A percentile compares a stretch with the other conserved stretches of the same genome.
Evolutionary conservation across 495 filamentous ascomycete genomes (phyloP).

Genomic region (Penicillium bovifimosum): DNA sequence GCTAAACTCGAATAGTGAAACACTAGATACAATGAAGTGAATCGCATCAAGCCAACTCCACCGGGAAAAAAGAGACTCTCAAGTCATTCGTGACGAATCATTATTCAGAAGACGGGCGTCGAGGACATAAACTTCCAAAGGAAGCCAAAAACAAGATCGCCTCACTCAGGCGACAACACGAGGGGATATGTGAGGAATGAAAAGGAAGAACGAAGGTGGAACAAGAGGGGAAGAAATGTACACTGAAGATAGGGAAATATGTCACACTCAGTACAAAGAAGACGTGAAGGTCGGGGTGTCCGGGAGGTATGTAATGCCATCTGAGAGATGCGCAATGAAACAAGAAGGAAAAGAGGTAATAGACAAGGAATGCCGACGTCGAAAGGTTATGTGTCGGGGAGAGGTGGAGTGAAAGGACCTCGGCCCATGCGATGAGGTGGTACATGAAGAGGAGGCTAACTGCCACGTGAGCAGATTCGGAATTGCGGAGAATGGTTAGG

Average conservation of each 20-base stretch:
- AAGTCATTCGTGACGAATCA: slow-evolving; percentile 27
- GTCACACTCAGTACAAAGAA: slow-evolving; percentile 7
- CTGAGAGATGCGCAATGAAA: background rate
- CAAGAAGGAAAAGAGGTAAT: background rate
- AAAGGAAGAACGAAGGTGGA: background rate
- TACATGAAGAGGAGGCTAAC: background rate
- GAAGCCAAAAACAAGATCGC: background rate
- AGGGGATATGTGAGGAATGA: slow-evolving; percentile 8
- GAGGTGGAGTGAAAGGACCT: background rate
- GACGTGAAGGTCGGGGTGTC: background rate
- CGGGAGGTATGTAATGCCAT: background rate
- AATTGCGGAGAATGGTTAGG: background rate
- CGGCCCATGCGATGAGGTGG: no score
- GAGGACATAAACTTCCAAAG: slow-evolving; percentile 16
- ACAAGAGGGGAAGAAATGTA: slow-evolving; percentile 11
- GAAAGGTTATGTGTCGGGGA: background rate
- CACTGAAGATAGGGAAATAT: slow-evolving; percentile 12
- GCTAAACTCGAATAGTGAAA: slow-evolving; percentile 11
- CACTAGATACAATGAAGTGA: slow-evolving; percentile 19
- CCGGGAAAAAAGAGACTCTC: slow-evolving; percentile 1
- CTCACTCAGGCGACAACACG: slow-evolving; percentile 10
- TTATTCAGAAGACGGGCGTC: slow-evolving; percentile 20
- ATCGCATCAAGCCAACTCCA: slow-evolving; percentile 6
- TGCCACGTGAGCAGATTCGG: background rate
- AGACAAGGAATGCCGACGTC: background rate